These are phyloP conservation scores for Solanum aculeatissimum DNA, from an alignment of 305 asterid species.

Conservation along the genomic window DNA sequence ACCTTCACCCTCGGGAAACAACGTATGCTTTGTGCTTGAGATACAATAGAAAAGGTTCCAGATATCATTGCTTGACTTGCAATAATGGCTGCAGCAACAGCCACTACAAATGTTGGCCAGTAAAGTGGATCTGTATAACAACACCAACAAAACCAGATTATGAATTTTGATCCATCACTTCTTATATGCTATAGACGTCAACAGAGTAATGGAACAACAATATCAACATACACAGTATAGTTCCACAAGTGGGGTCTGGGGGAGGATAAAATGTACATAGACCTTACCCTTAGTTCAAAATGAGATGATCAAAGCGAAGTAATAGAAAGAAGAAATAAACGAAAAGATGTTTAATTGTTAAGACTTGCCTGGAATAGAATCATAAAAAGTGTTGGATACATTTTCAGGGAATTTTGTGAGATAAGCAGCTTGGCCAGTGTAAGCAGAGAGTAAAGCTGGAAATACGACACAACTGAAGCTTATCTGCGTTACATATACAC, in stretches of 20 bases:
- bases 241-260: background rate
- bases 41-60: conserved; percentile 50
- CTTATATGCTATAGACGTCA: background rate
- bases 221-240: background rate
- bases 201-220: background rate
- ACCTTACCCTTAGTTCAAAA: background rate
- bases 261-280: background rate
- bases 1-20: conserved; percentile 76
- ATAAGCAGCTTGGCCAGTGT: conserved; percentile 69
- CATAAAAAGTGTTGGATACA: conserved; percentile 31
- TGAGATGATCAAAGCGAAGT: no score
- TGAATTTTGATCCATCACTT: background rate
- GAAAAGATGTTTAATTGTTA: background rate
- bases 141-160: background rate
- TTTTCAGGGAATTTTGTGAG: conserved; percentile 40
- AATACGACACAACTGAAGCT: conserved; percentile 57
- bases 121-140: conserved; percentile 32
- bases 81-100: conserved; percentile 58
- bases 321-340: no score
- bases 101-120: conserved; percentile 76
- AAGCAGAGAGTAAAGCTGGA: conserved; percentile 42
- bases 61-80: conserved; percentile 90
- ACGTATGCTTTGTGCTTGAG: conserved; percentile 52
- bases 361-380: conserved; percentile 44
- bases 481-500: conserved; percentile 19